Evolutionary conservation across 306 rosid species (phyloP).

Genomic region (Glycine tomentella): DNA sequence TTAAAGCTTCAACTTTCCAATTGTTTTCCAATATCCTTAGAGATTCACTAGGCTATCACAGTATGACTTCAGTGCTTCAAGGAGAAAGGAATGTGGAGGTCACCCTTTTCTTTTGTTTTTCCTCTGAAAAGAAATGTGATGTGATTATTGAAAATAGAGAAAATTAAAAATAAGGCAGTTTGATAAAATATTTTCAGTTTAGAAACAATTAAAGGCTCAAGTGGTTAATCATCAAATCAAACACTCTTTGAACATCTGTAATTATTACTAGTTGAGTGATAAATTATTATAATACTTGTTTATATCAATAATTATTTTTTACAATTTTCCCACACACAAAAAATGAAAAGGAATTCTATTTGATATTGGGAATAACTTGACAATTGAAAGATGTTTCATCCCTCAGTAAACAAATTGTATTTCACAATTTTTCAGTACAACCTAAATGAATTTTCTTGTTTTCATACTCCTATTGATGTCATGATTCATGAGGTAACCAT

Average conservation of each 20-base stretch:
- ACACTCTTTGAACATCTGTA: no score
- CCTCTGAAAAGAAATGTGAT: background rate
- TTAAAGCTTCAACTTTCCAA: no score
- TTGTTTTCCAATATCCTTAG: no score
- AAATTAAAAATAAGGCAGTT: slow-evolving; percentile 12
- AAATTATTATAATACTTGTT: background rate
- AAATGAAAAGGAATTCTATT: background rate
- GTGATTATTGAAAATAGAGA: background rate
- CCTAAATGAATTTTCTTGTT: background rate
- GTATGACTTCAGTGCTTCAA: no score
- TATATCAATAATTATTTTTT: background rate
- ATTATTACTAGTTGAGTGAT: background rate
- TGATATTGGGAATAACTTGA: slow-evolving; percentile 30
- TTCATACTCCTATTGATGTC: slow-evolving; percentile 22
- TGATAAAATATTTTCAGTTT: background rate
- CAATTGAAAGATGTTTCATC: slow-evolving; percentile 41
- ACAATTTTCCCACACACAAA: background rate
- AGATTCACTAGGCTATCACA: no score
- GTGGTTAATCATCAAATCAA: no score
- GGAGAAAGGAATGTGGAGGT: no score
- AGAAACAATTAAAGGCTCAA: background rate
- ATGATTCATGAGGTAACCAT: slow-evolving; percentile 2
- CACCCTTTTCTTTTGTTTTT: background rate
- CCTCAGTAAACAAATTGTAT: slow-evolving; percentile 31
- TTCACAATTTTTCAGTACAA: slow-evolving; percentile 42